These are phyloP conservation scores for Cnidoscolus chayamansa DNA, from an alignment of 441 rosid genomes.

Conservation along the genomic window DNA sequence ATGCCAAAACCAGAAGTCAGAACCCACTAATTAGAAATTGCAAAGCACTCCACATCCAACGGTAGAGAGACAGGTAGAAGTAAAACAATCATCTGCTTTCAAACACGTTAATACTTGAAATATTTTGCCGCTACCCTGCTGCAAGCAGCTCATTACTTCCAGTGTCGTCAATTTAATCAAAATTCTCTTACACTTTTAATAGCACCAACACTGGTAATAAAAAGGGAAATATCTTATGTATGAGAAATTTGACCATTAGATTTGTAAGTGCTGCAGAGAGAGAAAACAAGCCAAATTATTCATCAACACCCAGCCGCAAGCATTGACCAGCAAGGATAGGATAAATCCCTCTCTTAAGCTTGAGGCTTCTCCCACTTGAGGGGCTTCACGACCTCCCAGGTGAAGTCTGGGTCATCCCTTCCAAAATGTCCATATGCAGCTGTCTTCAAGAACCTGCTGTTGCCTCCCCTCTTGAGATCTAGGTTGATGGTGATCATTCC, in stretches of 20 bases:
- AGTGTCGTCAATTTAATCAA: constrained; percentile 27
- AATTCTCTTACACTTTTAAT: constrained; percentile 24
- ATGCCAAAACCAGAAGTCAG: too few species aligned
- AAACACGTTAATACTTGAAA: constrained; percentile 11
- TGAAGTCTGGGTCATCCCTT: constrained; percentile 42
- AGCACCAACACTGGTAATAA: constrained; percentile 20
- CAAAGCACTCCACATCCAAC: too few species aligned
- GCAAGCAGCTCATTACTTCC: constrained; percentile 17
- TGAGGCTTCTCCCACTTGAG: constrained; percentile 41
- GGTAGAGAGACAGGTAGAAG: neutral
- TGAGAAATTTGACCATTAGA: constrained; percentile 25
- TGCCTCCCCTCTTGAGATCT: constrained; percentile 49
- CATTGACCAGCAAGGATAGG: constrained; percentile 19
- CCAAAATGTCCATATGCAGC: constrained; percentile 49
- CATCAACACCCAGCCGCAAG: constrained; percentile 29
- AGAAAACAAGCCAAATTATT: constrained; percentile 29
- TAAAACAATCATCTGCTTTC: neutral
- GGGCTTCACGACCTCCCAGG: constrained; percentile 48
- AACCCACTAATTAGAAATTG: too few species aligned
- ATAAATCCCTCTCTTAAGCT: constrained; percentile 21
- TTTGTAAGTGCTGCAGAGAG: constrained; percentile 24
- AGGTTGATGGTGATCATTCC: constrained; percentile 46
- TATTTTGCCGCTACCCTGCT: constrained; percentile 14
- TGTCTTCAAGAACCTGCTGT: constrained; percentile 42
- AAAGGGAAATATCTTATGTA: constrained; percentile 13